Percentiles rank a stretch among this genome's conserved stretches.
Conservation (phyloP, 2,329 filamentous ascomycete genomes). For the Rhytidhysteron rufulum region DNA sequence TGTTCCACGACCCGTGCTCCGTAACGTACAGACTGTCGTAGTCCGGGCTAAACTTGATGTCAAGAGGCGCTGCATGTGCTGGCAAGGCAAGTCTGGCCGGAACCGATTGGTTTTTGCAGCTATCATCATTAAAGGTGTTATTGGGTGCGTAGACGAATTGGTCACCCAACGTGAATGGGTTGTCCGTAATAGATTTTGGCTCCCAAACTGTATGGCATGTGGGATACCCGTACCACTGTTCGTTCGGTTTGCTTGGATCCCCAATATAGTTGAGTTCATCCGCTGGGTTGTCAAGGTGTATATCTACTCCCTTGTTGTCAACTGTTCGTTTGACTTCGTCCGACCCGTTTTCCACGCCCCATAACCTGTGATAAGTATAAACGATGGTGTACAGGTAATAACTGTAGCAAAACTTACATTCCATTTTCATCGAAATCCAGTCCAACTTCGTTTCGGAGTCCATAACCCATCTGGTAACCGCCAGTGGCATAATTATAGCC, state of each 20-base stretch:
- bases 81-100: conserved; percentile 16
- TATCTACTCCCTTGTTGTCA: conserved; percentile 47
- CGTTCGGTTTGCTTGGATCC: conserved; percentile 39
- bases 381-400: too few relatives aligned
- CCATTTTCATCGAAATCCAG: conserved; percentile 58
- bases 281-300: conserved; percentile 65
- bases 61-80: conserved; percentile 26
- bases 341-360: conserved; percentile 63
- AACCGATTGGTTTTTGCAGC: conserved; percentile 16
- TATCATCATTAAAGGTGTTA: conserved; percentile 20
- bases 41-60: conserved; percentile 20
- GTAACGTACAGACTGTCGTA: conserved; percentile 22
- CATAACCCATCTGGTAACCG: conserved; percentile 56
- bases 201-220: conserved; percentile 62
- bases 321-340: conserved; percentile 58
- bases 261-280: conserved; percentile 71
- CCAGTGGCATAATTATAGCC: conserved; percentile 46
- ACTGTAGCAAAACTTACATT: conserved; percentile 17
- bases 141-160: conserved; percentile 30
- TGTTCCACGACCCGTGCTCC: conserved; percentile 28
- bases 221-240: conserved; percentile 65
- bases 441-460: conserved; percentile 66
- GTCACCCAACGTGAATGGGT: conserved; percentile 19
- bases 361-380: conserved; percentile 31
- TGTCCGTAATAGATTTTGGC: conserved; percentile 19